These are phyloP conservation scores for Backusella mclennaniae DNA, from an alignment of 192 early-diverging fungal genomes.

Conservation along the genomic window DNA sequence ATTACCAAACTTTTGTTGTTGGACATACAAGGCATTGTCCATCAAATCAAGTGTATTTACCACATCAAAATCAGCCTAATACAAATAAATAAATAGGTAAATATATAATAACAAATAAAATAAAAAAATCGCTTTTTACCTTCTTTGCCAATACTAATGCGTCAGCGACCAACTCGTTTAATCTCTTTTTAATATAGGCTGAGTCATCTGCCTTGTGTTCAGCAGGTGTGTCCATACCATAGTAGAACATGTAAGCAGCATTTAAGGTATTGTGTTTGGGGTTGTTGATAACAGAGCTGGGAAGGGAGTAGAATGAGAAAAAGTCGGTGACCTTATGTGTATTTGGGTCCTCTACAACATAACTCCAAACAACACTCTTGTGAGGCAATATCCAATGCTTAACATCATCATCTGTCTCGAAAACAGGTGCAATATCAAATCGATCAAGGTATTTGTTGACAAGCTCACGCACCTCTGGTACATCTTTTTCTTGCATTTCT, in stretches of 20 bases:
- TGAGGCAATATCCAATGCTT: constrained; percentile 89
- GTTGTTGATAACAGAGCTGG: constrained; percentile 86
- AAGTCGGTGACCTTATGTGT: constrained; percentile 81
- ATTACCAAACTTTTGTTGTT: constrained; percentile 84
- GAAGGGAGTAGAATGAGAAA: constrained; percentile 92
- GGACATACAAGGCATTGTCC: constrained; percentile 82
- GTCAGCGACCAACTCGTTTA: constrained; percentile 71
- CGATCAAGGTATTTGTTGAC: constrained; percentile 72
- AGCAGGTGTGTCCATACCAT: constrained; percentile 57
- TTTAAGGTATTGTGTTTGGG: constrained; percentile 70
- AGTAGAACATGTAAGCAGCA: constrained; percentile 97
- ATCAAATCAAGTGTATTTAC: constrained; percentile 93
- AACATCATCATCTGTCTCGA: constrained; percentile 81
- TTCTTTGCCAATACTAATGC: constrained; percentile 70
- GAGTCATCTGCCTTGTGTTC: constrained; percentile 38
- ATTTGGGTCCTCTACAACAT: constrained; percentile 81
- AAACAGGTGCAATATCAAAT: constrained; percentile 70
- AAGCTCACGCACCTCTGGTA: constrained; percentile 66
- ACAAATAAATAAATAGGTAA: neutral
- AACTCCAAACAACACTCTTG: constrained; percentile 86
- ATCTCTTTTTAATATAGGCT: constrained; percentile 50
- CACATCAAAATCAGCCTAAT: constrained; percentile 81
- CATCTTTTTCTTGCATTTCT: constrained; percentile 78
- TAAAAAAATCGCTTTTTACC: neutral
- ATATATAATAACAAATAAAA: neutral